Conservation (phyloP, 768 basidiomycete species). For the Cystobasidium tubakii region DNA sequence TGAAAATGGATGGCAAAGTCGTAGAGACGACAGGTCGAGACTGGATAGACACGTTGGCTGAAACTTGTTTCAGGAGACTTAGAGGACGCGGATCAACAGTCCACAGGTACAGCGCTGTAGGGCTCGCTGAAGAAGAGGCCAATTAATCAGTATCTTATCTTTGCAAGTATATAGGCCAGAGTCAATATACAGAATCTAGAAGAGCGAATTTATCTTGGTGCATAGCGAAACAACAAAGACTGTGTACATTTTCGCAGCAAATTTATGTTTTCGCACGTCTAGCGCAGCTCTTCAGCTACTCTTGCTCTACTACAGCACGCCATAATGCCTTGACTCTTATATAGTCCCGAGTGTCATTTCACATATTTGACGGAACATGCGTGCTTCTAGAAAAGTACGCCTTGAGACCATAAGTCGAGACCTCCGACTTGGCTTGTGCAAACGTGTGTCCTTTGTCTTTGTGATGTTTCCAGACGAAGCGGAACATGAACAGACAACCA, state of each 20-base stretch:
- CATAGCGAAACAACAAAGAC: no score
- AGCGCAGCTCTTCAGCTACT: no score
- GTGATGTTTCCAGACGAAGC: slow-evolving; percentile 68
- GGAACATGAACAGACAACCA: neutral
- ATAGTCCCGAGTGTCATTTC: no score
- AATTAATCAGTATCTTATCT: no score
- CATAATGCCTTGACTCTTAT: no score
- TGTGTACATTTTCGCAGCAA: no score
- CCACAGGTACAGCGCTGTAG: neutral
- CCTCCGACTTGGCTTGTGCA: slow-evolving; percentile 69
- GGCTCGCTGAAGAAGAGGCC: neutral
- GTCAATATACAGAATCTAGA: no score
- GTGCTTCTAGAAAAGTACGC: slow-evolving; percentile 64
- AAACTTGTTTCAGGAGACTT: slow-evolving; percentile 8
- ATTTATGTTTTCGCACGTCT: no score
- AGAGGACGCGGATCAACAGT: slow-evolving; percentile 1
- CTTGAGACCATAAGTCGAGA: slow-evolving; percentile 76
- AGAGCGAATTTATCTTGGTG: no score
- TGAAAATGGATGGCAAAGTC: slow-evolving; percentile 69
- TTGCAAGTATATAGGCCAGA: neutral
- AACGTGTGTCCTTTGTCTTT: slow-evolving; percentile 72
- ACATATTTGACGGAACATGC: slow-evolving; percentile 15
- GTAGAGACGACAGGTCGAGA: slow-evolving; percentile 41
- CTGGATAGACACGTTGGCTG: slow-evolving; percentile 3
- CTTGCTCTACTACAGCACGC: no score